A percentile compares a stretch with the other conserved stretches of the same genome.
phyloP scores from a whole-genome alignment of 1,284 basidiomycete genomes.

The Trichosporon sp. region DNA sequence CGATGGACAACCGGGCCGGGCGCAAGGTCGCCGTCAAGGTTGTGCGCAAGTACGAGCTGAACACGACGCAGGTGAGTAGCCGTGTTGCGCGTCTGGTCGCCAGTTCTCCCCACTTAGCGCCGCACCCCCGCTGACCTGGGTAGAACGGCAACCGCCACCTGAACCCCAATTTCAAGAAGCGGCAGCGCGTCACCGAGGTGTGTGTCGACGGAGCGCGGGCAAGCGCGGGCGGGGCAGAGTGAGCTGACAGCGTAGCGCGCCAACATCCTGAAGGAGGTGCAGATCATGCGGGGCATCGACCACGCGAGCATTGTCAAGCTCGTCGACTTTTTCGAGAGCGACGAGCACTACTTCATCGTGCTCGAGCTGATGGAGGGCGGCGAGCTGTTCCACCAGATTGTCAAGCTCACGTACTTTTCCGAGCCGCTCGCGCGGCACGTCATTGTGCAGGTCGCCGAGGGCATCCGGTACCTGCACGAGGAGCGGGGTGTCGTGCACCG shows the following conservation, averaged over 20 bases:
- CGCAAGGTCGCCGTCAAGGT: conserved; percentile 93
- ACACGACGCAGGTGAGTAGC: conserved; percentile 83
- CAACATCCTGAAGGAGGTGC: conserved; percentile 99
- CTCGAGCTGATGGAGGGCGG: conserved; percentile 96
- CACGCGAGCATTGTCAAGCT: conserved; percentile 89
- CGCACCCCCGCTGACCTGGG: background rate
- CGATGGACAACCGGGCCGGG: conserved; percentile 68
- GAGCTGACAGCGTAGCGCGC: conserved; percentile 63
- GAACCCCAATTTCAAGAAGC: conserved; percentile 84
- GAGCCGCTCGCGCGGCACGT: conserved; percentile 93
- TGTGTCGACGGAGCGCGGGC: no score
- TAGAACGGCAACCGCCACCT: conserved; percentile 88
- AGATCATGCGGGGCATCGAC: conserved; percentile 95
- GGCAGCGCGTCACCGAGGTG: conserved; percentile 93
- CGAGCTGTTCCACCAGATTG: conserved; percentile 98
- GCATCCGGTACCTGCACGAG: conserved; percentile 93
- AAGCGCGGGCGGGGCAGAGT: no score
- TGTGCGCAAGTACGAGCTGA: conserved; percentile 94
- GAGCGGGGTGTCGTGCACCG: conserved; percentile 84
- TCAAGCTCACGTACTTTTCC: conserved; percentile 98
- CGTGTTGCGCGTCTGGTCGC: conserved; percentile 10
- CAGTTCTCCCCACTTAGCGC: conserved; percentile 2
- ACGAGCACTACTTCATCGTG: conserved; percentile 90
- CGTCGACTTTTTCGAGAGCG: conserved; percentile 80
- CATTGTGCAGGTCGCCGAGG: conserved; percentile 93